Evolutionary conservation across 306 rosid genomes (phyloP), one percentile per base, ranked within the genome.

Genomic region (Cajanus cajan): DNA sequence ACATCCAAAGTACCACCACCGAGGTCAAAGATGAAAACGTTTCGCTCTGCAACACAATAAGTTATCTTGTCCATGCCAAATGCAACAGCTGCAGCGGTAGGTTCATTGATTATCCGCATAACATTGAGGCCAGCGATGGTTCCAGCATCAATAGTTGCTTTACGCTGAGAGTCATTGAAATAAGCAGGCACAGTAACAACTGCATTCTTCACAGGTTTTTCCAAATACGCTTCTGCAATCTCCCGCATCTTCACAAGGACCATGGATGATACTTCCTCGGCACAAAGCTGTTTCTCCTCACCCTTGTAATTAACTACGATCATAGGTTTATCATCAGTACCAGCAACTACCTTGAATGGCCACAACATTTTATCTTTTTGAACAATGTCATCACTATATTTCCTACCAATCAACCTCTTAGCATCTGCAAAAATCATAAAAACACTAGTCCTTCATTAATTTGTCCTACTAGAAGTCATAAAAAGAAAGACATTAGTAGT

Each of bases 1-100:
- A 86, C 92, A 58, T 88, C 90, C 64, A 89, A 89, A 8, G 91
- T 89, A 18, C 93, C 91, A 24, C 91, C 85, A 0, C 85, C 77
- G 4, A 81, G 76, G 13, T 81, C 80, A 44, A 81, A 81, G 1
- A 28, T 3, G 1, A 28, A 28, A 28, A 28, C 31, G 3, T 28
- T 28, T 28, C 31, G 1, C 31, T 28, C 31, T 28, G 2, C 31
- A 28, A 28, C 31, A 28, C 1, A 28, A 28, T 28, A 3, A 3
- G 31, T 28, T 28, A 1, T 3, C 31, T 28, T 28, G 31, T 28
- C 2, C 1, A 28, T 28, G 31, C 31, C 31, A 28, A 1, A 28
- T 28, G 31, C 31, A 28, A 28, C 1, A 28, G 31, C 31, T 28
- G 31, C 31, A 28, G 31, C 31, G 1, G 31, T 28, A 28, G 31